Evolutionary conservation across 2,329 filamentous ascomycete species (phyloP), one percentile per base, ranked within the genome.

Genomic region (Apiospora aurea): DNA sequence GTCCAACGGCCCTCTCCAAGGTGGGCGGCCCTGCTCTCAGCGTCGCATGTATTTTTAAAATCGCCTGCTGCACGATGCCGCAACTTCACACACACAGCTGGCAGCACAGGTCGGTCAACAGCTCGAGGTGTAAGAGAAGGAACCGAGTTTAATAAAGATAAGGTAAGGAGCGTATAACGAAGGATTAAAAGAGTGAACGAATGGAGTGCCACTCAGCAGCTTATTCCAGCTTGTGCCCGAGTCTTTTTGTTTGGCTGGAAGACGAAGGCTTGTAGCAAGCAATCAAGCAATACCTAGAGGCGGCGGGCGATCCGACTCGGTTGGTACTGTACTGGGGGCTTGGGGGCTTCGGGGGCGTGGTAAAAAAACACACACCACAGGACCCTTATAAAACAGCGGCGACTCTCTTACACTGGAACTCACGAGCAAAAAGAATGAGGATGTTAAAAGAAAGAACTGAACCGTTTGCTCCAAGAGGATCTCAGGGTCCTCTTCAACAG

Each of bases 1-100:
- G 57, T 64, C 57, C 34, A 64, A 64, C 57, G 57, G 57, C 34
- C 57, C 57, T 64, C 34, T 38, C 57, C 34, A 64, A 64, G 57
- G 18, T 64, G 57, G 57, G 57, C 38, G 57, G 34, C 34, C 57
- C 57, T 64, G 57, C 29, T 64, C 57, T 64, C 57, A 64, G 41
- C 57, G 57, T 64, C 57, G 57, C 57, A 64, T 64, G 57, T 41
- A 64, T 64, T 61, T 61, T 61, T 64, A 64, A 41, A 41, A 10
- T 41, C 57, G 38, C 34, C 34, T 64, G 57, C 57, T 38, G 53
- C 34, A 11, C 16, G 53, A 61, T 18, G 53, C 34, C 29, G 29
- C 21, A 34, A 38, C 29, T 61, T 38, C 53, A 34, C 6, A 34
- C 51, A 21, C 53, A 38, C 34, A 5, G 6, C 26, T 29, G 26